Percentiles rank a stretch among this genome's conserved stretches.
Conservation (phyloP, 805 yeast species). For the Pichia thaimueangensis region DNA sequence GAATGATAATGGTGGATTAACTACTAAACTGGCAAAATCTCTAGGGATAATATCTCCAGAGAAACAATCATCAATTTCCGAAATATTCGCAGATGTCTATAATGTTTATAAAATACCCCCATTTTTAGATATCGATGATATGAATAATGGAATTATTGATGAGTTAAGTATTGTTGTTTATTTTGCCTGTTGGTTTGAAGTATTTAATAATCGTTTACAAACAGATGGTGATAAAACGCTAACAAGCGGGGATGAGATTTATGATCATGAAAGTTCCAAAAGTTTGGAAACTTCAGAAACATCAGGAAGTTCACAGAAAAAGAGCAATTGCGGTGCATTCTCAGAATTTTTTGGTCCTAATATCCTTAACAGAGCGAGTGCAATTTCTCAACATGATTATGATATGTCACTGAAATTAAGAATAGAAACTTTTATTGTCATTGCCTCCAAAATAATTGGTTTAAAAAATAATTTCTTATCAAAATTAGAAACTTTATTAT, state of each 20-base stretch:
- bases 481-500: conserved; percentile 14
- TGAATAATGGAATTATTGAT: conserved; percentile 32
- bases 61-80: not conserved
- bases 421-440: conserved; percentile 24
- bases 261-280: not conserved
- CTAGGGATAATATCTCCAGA: not conserved
- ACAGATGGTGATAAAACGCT: not conserved
- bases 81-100: not conserved
- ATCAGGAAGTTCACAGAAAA: not conserved
- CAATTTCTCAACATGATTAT: conserved; percentile 3
- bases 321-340: conserved; percentile 6
- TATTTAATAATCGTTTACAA: conserved; percentile 20
- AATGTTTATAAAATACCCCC: not conserved
- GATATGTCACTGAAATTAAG: conserved; percentile 10
- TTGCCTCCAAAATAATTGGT: conserved; percentile 17
- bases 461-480: conserved; percentile 16
- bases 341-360: conserved; percentile 13
- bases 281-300: not conserved
- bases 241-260: not conserved
- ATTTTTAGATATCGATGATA: not conserved
- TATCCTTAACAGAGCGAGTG: conserved; percentile 6
- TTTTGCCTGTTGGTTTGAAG: conserved; percentile 52
- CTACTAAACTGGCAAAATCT: not conserved
- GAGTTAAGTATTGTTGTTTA: conserved; percentile 56
- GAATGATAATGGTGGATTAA: not conserved